These are phyloP conservation scores for Pseudogymnoascus sp. DNA, from an alignment of 2,329 filamentous ascomycete genomes.

Conservation along the genomic window DNA sequence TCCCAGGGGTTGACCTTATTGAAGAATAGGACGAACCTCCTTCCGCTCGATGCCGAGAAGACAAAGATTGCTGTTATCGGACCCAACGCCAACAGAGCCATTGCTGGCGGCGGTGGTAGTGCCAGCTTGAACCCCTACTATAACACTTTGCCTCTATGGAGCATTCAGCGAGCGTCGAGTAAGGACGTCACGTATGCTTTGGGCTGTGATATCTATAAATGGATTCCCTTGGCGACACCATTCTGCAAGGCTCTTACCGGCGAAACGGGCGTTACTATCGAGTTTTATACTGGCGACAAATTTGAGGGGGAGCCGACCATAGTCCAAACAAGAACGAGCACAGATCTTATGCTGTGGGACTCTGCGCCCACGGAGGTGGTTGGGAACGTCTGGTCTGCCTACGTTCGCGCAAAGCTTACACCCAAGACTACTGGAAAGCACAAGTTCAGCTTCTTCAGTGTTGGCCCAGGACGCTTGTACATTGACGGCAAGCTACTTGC, in stretches of 20 bases:
- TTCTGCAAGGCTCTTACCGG: constrained; percentile 49
- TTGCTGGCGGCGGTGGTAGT: constrained; percentile 60
- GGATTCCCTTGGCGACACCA: constrained; percentile 54
- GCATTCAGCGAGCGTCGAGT: constrained; percentile 46
- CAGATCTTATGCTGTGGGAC: constrained; percentile 63
- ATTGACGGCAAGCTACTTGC: constrained; percentile 51
- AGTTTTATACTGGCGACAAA: constrained; percentile 57
- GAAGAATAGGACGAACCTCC: constrained; percentile 52
- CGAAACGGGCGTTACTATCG: constrained; percentile 52
- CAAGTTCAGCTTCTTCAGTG: constrained; percentile 59
- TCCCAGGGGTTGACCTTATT: constrained; percentile 55
- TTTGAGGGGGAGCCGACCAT: constrained; percentile 51
- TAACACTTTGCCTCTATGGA: constrained; percentile 55
- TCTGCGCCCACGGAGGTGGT: constrained; percentile 54
- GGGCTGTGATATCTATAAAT: constrained; percentile 57
- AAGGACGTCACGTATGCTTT: constrained; percentile 51
- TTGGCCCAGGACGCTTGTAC: constrained; percentile 55
- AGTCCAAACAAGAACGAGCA: constrained; percentile 52
- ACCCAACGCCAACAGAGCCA: constrained; percentile 58
- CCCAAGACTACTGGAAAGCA: constrained; percentile 52
- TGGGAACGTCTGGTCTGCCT: constrained; percentile 55
- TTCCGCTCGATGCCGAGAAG: constrained; percentile 48
- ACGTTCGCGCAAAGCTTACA: constrained; percentile 46
- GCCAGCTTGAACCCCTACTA: constrained; percentile 63
- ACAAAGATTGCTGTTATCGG: constrained; percentile 58